These are phyloP conservation scores for Ettlia oleoabundans DNA, from an alignment of 139 green algal species.

Conservation along the genomic window DNA sequence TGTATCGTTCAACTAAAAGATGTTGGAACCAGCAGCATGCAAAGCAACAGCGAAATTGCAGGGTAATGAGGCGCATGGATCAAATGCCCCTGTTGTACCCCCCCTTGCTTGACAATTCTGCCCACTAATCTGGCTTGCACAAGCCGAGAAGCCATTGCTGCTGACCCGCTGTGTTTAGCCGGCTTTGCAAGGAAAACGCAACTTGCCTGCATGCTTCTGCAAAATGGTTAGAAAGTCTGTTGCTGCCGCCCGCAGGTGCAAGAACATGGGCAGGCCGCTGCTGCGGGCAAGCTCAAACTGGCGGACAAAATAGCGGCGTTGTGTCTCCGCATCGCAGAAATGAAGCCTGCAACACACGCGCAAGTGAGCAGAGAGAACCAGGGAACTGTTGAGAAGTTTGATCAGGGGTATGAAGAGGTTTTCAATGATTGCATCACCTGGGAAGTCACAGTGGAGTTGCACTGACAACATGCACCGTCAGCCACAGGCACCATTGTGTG, in stretches of 20 bases:
- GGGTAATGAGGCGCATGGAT: neutral
- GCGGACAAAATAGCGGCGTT: conserved; percentile 67
- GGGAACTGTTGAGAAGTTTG: too few species aligned
- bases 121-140: too few species aligned
- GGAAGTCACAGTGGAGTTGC: too few species aligned
- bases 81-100: too few species aligned
- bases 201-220: conserved; percentile 36
- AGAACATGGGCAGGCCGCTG: conserved; percentile 83
- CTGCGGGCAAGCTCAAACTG: conserved; percentile 74
- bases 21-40: neutral
- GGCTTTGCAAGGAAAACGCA: too few species aligned
- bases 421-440: too few species aligned
- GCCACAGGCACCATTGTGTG: neutral
- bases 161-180: too few species aligned
- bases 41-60: neutral
- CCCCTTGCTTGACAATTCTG: too few species aligned
- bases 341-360: conserved; percentile 63
- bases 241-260: conserved; percentile 80
- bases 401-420: too few species aligned
- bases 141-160: too few species aligned
- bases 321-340: conserved; percentile 80
- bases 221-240: conserved; percentile 82
- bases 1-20: too few species aligned
- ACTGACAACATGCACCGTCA: too few species aligned
- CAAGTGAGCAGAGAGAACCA: neutral